A percentile compares a stretch with the other conserved stretches of the same genome.
Evolutionary conservation across 2,329 filamentous ascomycete genomes (phyloP).

Genomic region (Arthrobotrys iridis): DNA sequence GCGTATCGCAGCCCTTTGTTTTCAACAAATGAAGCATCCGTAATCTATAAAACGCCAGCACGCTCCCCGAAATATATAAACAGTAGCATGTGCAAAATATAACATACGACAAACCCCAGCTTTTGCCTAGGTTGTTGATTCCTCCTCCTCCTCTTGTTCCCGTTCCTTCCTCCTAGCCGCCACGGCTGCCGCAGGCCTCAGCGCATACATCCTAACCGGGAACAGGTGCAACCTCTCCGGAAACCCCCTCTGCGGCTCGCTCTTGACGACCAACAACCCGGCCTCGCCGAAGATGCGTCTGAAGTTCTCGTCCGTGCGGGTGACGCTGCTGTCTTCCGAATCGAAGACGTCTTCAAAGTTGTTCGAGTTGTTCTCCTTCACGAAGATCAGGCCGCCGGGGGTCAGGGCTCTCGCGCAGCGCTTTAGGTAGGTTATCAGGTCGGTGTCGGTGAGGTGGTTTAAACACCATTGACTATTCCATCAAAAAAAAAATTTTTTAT

Average conservation of each 20-base stretch:
- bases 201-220: slow-evolving; percentile 80
- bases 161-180: not conserved
- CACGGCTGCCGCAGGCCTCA: slow-evolving; percentile 65
- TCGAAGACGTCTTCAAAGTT: slow-evolving; percentile 62
- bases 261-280: slow-evolving; percentile 73
- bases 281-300: slow-evolving; percentile 74
- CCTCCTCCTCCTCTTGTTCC: not conserved
- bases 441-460: slow-evolving; percentile 78
- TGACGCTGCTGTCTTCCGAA: slow-evolving; percentile 76
- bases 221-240: slow-evolving; percentile 71
- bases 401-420: slow-evolving; percentile 66
- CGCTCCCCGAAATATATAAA: not conserved
- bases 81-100: not conserved
- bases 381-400: slow-evolving; percentile 69
- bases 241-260: slow-evolving; percentile 78
- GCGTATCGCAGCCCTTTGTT: not conserved
- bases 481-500: not conserved
- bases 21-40: not conserved
- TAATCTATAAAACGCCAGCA: not conserved
- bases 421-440: slow-evolving; percentile 74
- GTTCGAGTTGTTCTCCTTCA: slow-evolving; percentile 77
- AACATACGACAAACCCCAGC: not conserved
- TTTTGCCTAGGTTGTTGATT: too few relatives aligned
- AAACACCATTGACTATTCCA: slow-evolving; percentile 79
- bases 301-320: slow-evolving; percentile 78